Base-by-base conservation (phyloP, 2,329 filamentous ascomycete genomes). In the Cordyceps sp. region DNA sequence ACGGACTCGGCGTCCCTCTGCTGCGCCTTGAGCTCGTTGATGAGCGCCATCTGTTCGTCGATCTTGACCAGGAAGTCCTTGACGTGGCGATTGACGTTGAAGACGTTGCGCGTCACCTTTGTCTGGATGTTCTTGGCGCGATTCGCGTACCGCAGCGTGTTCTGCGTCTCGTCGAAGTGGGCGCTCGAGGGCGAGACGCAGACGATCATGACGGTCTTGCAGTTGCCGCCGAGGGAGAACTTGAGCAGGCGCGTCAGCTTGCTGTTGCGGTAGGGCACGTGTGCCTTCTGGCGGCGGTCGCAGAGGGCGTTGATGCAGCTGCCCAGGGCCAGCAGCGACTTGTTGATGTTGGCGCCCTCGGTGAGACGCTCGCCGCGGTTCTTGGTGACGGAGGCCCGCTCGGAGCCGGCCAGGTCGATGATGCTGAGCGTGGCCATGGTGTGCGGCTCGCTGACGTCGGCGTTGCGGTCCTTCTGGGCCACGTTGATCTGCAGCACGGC, bases 51-150 rank as follows among this genome's bases (percentile, higher is more conserved):
- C 53, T 98, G 88, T 58, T 98, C 90, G 49, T 98, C 88, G 46
- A 98, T 98, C 67, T 96, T 96, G 62, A 94, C 90, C 52, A 98
- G 59, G 58, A 93, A 98, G 56, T 98, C 90, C 62, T 98, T 98
- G 47, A 98, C 90, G 57, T 98, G 90, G 38, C 90, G 80, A 53
- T 98, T 94, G 40, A 98, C 90, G 53, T 98, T 98, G 61, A 92
- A 98, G 17, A 96, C 86, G 50, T 98, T 98, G 47, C 86, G 77
- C n/a, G 90, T 94, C 35, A 94, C 85, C 66, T 98, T 98, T 36
- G 90, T 98, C 60, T 96, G 92, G 50, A 98, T 98, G 48, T 98
- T 98, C 70, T 98, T 98, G 36, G 90, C 90, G 43, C 90, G 72
- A 55, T 98, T 96, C 31, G 90, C 90, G 48, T 98, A 98, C 45